These are phyloP conservation scores for Aspergillus viridinutans DNA, from an alignment of 2,329 filamentous ascomycete genomes.

Conservation along the genomic window DNA sequence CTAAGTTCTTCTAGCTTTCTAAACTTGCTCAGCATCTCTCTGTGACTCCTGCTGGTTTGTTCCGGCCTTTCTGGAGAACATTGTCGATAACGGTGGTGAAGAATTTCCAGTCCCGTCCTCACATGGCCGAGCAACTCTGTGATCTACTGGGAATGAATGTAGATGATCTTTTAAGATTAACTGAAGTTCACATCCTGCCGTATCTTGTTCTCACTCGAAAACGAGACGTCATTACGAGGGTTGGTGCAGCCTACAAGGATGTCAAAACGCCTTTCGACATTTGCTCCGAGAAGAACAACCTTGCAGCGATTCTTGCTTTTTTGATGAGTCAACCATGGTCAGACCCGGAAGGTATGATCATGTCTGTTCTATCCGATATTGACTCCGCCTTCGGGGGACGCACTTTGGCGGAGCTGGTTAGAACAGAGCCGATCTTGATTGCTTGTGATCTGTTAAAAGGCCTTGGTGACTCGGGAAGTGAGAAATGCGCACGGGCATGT, in stretches of 20 bases:
- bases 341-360: constrained; percentile 64
- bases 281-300: constrained; percentile 55
- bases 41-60: constrained; percentile 62
- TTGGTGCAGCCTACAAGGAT: constrained; percentile 64
- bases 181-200: constrained; percentile 78
- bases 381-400: constrained; percentile 66
- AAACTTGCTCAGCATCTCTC: constrained; percentile 64
- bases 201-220: constrained; percentile 78
- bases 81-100: constrained; percentile 79
- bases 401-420: constrained; percentile 65
- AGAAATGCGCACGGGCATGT: constrained; percentile 54
- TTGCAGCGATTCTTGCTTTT: constrained; percentile 56
- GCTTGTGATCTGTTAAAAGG: constrained; percentile 78
- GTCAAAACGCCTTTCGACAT: constrained; percentile 56
- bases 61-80: constrained; percentile 84
- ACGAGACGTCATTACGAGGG: constrained; percentile 71
- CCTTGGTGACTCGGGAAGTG: constrained; percentile 62
- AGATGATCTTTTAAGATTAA: constrained; percentile 66
- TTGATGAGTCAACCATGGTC: constrained; percentile 58
- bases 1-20: constrained; percentile 49
- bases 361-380: constrained; percentile 64
- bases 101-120: constrained; percentile 74
- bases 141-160: constrained; percentile 75
- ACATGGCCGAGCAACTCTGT: constrained; percentile 73
- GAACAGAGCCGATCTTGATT: constrained; percentile 69